Percentiles rank a stretch among this genome's conserved stretches.
phyloP scores from a whole-genome alignment of 1,284 basidiomycete genomes.

The Ceratobasidium sp. region DNA sequence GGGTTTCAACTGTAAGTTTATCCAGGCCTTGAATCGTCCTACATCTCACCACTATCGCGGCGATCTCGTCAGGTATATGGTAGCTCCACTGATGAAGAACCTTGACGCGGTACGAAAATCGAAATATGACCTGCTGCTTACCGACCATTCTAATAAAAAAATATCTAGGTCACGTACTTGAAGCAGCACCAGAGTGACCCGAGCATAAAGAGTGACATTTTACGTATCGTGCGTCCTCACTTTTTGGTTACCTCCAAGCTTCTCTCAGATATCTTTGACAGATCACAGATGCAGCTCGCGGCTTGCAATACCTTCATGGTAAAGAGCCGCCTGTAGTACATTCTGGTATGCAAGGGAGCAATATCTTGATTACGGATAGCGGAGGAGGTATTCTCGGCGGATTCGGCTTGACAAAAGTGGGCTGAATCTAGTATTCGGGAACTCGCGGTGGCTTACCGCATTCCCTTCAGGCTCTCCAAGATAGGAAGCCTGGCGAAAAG shows the following conservation, averaged over 20 bases:
- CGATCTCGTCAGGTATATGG: not conserved
- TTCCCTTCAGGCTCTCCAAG: not conserved
- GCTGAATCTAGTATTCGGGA: not conserved
- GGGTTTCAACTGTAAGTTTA: conserved; percentile 4
- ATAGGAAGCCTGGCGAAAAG: not conserved
- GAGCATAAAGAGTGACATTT: not conserved
- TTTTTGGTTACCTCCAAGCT: not conserved
- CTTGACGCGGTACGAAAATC: conserved; percentile 1
- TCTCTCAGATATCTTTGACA: not conserved
- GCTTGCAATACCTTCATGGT: conserved; percentile 8
- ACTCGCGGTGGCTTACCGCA: not conserved
- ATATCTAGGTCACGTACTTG: conserved; percentile 9
- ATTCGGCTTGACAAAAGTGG: not conserved
- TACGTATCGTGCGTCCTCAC: conserved; percentile 3
- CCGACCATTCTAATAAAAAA: not conserved
- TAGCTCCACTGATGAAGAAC: conserved; percentile 18
- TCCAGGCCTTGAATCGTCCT: not conserved
- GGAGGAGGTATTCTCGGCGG: conserved; percentile 8
- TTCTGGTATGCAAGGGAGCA: not conserved
- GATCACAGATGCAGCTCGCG: conserved; percentile 19
- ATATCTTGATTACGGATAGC: conserved; percentile 5
- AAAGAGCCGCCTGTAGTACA: conserved; percentile 6
- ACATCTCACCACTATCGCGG: not conserved
- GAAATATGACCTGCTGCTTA: not conserved
- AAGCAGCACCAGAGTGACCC: conserved; percentile 12